Evolutionary conservation across 345 rosid genomes (phyloP).

Genomic region (Sisymbrium irio): DNA sequence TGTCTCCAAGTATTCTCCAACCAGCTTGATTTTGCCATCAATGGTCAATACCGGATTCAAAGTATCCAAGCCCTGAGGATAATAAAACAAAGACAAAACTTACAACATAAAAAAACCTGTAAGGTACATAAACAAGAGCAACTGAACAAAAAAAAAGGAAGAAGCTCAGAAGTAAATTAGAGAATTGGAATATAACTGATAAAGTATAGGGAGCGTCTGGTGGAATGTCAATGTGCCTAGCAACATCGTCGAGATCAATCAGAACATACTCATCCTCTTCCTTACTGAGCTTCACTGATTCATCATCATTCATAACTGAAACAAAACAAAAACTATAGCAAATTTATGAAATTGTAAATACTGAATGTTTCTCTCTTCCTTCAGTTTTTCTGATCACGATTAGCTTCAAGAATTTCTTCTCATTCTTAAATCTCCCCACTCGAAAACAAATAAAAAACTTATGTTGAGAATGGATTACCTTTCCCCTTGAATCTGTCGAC

Average conservation of each 20-base stretch:
- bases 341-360: neutral
- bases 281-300: constrained; percentile 2
- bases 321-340: too few species aligned
- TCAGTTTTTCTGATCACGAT: neutral
- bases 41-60: constrained; percentile 51
- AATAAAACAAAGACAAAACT: neutral
- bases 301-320: constrained; percentile 10
- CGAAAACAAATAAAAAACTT: neutral
- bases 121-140: neutral
- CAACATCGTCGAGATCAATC: constrained; percentile 55
- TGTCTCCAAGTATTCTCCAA: constrained; percentile 62
- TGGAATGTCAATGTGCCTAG: constrained; percentile 46
- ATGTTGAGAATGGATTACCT: neutral
- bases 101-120: neutral
- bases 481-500: neutral
- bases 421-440: neutral
- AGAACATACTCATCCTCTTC: constrained; percentile 44
- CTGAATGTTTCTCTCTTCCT: neutral
- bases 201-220: constrained; percentile 50
- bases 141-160: neutral
- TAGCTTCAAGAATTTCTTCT: neutral
- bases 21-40: constrained; percentile 55
- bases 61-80: constrained; percentile 57
- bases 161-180: neutral
- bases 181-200: constrained; percentile 34